phyloP scores from a whole-genome alignment of 139 green algal genomes.

The Pleodorina starrii region DNA sequence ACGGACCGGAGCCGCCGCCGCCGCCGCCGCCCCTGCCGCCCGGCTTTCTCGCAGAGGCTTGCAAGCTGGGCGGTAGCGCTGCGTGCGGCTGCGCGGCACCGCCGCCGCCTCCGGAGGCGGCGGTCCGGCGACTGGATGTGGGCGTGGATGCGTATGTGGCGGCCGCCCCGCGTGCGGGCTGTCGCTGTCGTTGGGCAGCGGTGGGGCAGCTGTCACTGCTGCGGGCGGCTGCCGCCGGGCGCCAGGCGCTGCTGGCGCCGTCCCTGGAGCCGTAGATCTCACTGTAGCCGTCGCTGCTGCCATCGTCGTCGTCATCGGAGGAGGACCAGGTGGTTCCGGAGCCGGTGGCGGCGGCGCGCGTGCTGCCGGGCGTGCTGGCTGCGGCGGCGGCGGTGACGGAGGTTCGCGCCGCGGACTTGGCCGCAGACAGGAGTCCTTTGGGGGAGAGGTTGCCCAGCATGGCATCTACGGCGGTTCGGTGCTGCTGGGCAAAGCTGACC shows the following conservation, averaged over 20 bases:
- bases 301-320: background rate
- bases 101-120: too few species aligned
- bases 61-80: too few species aligned
- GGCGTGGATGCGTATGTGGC: too few species aligned
- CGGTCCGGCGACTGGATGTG: too few species aligned
- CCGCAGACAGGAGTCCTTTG: background rate
- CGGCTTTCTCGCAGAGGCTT: too few species aligned
- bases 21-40: too few species aligned
- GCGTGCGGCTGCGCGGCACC: too few species aligned
- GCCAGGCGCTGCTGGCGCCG: background rate
- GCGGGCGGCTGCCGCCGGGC: too few species aligned
- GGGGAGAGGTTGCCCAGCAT: background rate
- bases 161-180: too few species aligned
- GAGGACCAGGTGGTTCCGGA: background rate
- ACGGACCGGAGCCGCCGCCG: too few species aligned
- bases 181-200: too few species aligned
- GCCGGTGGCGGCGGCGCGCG: background rate
- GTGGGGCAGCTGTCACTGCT: too few species aligned
- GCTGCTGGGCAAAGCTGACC: constrained; percentile 3
- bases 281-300: background rate
- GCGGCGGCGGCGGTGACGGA: background rate
- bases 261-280: background rate
- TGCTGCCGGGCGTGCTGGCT: background rate
- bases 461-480: background rate
- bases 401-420: background rate